Base-by-base conservation (phyloP, 805 yeast genomes). In the Wickerhamomyces subpelliculosus region DNA sequence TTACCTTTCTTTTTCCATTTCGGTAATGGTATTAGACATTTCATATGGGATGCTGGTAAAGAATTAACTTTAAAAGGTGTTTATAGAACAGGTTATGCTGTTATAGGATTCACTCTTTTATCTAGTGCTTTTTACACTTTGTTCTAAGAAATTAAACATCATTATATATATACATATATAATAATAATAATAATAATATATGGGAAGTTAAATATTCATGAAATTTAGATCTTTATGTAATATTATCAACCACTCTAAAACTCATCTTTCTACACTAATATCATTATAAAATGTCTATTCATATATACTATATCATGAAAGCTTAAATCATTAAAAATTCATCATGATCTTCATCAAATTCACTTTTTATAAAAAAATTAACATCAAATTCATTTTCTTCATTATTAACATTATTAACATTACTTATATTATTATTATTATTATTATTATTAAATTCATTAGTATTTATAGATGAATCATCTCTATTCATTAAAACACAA, bases 11-110 rank as follows among this genome's bases (percentile, higher is more conserved):
- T 84, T 23, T 88, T 76, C 82, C 98, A 93, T 65, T 55, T 74
- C 34, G 76, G 71, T 60, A 87, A 89, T 61, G 97, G 97, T 53
- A 43, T 90, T 46, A 86, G 98, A 75, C 98, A 93, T 62, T 68
- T 90, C 63, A 57, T 85, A 39, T 93, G 98, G 98, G 98, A 93
- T 62, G 61, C 78, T 38, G 95, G 95, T 60, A 70, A 67, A 49
- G 84, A 82, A 62, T 73, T 90, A 58, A 74, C 88, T 44, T 56
- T 85, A 51, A 77, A 82, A 57, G 97, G 95, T 50, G 96, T 93
- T 41, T 84, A 84, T 78, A 78, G 82, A 66, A 88, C 97, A 27
- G 97, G 96, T 46, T 85, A 86, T 65, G 67, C 75, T 34, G 95
- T 87, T 16, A 61, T 88, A 41, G 97, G 80, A 22, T 67, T 76